Evolutionary conservation across 2,329 filamentous ascomycete genomes (phyloP), one percentile per base, ranked within the genome.

Genomic region (Pseudohalonectria lignicola): DNA sequence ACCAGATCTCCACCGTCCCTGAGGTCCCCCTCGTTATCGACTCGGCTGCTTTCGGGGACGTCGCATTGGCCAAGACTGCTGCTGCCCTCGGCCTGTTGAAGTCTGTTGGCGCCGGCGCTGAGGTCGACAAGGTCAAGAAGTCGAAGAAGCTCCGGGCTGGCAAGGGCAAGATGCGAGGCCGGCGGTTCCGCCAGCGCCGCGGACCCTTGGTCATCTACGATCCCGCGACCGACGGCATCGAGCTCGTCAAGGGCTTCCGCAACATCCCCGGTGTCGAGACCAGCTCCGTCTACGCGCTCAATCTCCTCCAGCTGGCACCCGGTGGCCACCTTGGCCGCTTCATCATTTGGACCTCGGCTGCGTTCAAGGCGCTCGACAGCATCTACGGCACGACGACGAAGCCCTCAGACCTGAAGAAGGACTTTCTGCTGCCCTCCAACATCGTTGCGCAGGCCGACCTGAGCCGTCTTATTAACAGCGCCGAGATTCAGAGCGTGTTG

Each of bases 241-340:
- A 93, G 63, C 79, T 98, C 53, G 76, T 90, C 63, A 78, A 76
- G 61, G 90, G 87, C 57, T 95, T 95, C 86, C 88, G 92, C 77
- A 98, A 98, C 82, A 84, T 98, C 61, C 79, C 92, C 59, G 92
- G 92, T 72, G 88, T 96, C 53, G 92, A 98, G 84, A 94, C 87
- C 51, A 88, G 76, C 61, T 82, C 88, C 53, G 88, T 95, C 67
- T 88, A 82, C 71, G 74, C 86, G 50, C 79, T 98, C 59, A 95
- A 96, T 80, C 88, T 96, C 59, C 86, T 98, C 65, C 92, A 98
- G 78, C 86, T 98, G 63, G 92, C 92, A 52, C 92, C 92, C 54
- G 92, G 92, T 77, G 93, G 92, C 59, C 92, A 98, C 74, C 85
- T 98, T 55, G 92, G 92, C 57, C 92, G 92, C 61, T 98, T 98